Percentiles rank a stretch among this genome's conserved stretches.
phyloP scores from a whole-genome alignment of 2,329 filamentous ascomycete species.

The Fusarium heterosporum region DNA sequence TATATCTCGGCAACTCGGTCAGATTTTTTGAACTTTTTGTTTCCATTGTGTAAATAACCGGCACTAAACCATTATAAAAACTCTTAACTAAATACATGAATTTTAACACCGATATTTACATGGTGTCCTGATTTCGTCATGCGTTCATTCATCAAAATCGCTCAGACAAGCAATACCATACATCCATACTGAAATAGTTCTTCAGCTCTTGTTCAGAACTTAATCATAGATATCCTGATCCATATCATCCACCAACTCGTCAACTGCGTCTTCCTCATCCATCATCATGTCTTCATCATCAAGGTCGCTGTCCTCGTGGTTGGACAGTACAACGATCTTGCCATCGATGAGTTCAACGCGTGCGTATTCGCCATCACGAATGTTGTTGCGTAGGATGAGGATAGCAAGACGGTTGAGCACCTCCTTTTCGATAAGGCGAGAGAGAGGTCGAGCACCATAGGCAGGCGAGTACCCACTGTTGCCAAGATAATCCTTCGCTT shows the following conservation, averaged over 20 bases:
- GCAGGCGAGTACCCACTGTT: slow-evolving; percentile 92
- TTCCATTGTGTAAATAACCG: slow-evolving; percentile 4
- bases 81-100: slow-evolving; percentile 28
- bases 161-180: slow-evolving; percentile 7
- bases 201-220: slow-evolving; percentile 13
- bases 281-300: slow-evolving; percentile 78
- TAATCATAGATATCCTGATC: slow-evolving; percentile 67
- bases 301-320: slow-evolving; percentile 74
- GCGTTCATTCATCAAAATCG: slow-evolving; percentile 36
- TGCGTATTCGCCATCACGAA: slow-evolving; percentile 87
- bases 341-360: slow-evolving; percentile 82
- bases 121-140: slow-evolving; percentile 30
- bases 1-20: not conserved
- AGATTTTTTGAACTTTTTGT: slow-evolving; percentile 14
- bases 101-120: slow-evolving; percentile 4
- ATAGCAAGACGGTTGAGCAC: slow-evolving; percentile 94
- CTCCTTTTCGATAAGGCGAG: slow-evolving; percentile 94
- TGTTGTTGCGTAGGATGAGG: slow-evolving; percentile 84
- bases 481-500: slow-evolving; percentile 94
- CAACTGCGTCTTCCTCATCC: slow-evolving; percentile 77
- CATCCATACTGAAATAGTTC: slow-evolving; percentile 17
- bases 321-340: slow-evolving; percentile 83
- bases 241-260: slow-evolving; percentile 74
- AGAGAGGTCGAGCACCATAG: slow-evolving; percentile 90
- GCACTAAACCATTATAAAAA: not conserved